These are phyloP conservation scores for Pseudonitzschia delicatissima DNA, from an alignment of 108 stramenopile genomes.

Conservation along the genomic window DNA sequence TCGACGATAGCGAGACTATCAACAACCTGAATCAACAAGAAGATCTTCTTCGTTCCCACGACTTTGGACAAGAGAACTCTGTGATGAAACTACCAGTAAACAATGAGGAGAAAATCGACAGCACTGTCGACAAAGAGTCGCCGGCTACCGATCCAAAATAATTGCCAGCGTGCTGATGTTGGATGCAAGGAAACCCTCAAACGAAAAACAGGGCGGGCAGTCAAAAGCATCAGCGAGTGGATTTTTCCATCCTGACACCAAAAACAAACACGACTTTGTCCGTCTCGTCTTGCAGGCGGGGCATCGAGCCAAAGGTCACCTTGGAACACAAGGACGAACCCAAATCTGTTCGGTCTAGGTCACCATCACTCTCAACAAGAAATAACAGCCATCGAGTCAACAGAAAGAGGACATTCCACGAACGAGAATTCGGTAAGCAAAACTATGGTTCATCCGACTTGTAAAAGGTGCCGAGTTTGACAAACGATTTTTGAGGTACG, in stretches of 20 bases:
- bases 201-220: not conserved
- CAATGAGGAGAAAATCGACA: no score
- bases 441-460: not conserved
- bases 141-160: no score
- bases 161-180: no score
- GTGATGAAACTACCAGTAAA: no score
- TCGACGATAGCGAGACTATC: no score
- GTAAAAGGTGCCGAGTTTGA: constrained; percentile 23
- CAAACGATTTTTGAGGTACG: constrained; percentile 18
- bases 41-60: no score
- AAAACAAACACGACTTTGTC: not conserved
- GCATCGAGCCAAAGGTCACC: not conserved
- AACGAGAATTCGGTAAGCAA: not conserved
- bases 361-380: not conserved
- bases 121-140: no score
- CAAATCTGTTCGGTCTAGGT: not conserved
- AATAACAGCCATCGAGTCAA: not conserved
- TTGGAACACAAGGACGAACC: not conserved
- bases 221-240: not conserved
- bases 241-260: not conserved
- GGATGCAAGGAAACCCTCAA: no score
- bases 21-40: no score
- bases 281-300: not conserved
- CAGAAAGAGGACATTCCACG: not conserved
- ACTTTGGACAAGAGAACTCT: no score